Evolutionary conservation across 169 alveolate genomes (phyloP), one percentile per base, ranked within the genome.

Genomic region (Toxoplasma gondii): DNA sequence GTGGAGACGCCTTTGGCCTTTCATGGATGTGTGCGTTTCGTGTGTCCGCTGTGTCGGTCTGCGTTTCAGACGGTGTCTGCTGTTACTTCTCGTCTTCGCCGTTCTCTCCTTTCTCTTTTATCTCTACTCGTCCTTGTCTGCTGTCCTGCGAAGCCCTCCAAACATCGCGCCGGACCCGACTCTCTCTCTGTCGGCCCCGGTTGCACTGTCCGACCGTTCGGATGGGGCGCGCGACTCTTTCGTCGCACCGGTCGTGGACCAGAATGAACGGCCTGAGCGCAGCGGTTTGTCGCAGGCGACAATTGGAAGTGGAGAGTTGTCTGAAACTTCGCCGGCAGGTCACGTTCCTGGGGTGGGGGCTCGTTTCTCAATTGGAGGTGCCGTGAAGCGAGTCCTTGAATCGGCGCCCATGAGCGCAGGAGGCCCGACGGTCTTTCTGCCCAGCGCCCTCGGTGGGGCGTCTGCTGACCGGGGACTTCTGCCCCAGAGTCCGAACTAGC

Each of bases 61-160:
- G 74, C 31, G 19, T 36, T 27, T 22, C 90, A 82, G 90, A 49
- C 90, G 90, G 17, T 82, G 90, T 43, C 38, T 82, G 53, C 41
- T 82, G 27, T 49, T 82, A 49, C 19, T 82, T 4, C 64, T 82
- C 41, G 67, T 82, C 64, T 82, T 82, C 67, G 90, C 67, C 39
- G 90, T 82, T 43, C 34, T 82, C 27, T 82, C 90, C 67, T 82
- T 82, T 24, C 90, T 82, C 69, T 39, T 82, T 17, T 82, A 82
- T 49, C 41, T 82, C 67, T 82, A 82, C 64, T 82, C 90, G 67
- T 43, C 90, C 39, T 22, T 82, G 41, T 38, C 90, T 22, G 67
- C 90, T 1, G 90, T 82, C 24, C 90, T 41, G 39, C 44, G 86
- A n/a, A 16, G 34, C 34, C 34, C 74, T 27, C 74, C 74, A 7